Percentiles rank a stretch among this genome's conserved stretches.
These are phyloP conservation scores for Talaromyces sp. DNA, from an alignment of 2,329 filamentous ascomycete species.

Conservation along the genomic window DNA sequence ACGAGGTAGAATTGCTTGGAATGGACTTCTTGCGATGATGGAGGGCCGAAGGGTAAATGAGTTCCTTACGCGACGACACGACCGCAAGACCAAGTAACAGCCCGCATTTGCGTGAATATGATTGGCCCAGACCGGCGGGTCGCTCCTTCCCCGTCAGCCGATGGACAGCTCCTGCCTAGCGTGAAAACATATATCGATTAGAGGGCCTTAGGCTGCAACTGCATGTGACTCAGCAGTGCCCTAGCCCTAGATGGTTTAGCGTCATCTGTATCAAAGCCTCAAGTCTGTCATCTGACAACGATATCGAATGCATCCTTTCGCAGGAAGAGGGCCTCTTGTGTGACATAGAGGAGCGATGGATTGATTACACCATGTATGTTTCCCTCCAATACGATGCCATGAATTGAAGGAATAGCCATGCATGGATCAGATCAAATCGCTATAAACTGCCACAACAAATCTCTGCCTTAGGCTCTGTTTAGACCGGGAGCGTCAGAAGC, in stretches of 20 bases:
- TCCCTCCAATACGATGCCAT: background rate
- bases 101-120: background rate
- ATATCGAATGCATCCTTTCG: background rate
- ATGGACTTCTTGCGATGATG: background rate
- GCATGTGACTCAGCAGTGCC: background rate
- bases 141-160: background rate
- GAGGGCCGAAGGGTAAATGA: background rate
- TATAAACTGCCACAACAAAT: background rate
- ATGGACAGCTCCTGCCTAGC: slow-evolving; percentile 1
- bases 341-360: background rate
- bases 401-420: slow-evolving; percentile 8
- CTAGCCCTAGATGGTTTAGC: slow-evolving; percentile 5
- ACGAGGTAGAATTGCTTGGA: background rate
- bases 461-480: background rate
- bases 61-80: slow-evolving; percentile 8
- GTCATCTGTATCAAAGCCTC: background rate
- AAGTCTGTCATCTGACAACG: background rate
- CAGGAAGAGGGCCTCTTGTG: background rate
- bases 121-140: background rate
- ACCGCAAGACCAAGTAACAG: background rate
- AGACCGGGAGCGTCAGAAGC: background rate
- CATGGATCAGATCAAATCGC: background rate
- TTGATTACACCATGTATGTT: background rate
- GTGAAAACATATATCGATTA: slow-evolving; percentile 11
- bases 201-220: background rate